Evolutionary conservation across 805 yeast genomes (phyloP), one percentile per base, ranked within the genome.

Genomic region (Myxozyma neotropica): DNA sequence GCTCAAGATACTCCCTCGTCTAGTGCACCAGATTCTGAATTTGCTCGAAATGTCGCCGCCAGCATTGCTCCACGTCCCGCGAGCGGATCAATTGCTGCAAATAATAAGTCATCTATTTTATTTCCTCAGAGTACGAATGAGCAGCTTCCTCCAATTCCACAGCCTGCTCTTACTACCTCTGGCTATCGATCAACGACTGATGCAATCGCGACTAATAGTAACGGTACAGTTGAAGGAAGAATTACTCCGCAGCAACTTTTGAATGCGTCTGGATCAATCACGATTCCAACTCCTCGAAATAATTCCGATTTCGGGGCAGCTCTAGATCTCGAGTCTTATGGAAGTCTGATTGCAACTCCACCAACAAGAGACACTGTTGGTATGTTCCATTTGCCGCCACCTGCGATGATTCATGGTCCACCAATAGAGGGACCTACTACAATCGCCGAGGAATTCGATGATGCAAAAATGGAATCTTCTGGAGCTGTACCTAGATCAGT

Each of bases 271-370:
- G 24, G 56, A 2, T 27, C 63, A 29, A 55, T 59, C 21, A 29
- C 57, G 13, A 60, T 62, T 26, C 58, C 66, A 15, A 31, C 8
- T 17, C 44, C 48, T 15, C 27, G 31, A 8, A 12, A 8, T 15
- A 38, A 24, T 12, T 33, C 54, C 3, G 51, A 17, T 3, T 39
- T 21, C 26, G 49, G 52, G 13, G 33, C 21, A 2, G 44, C 15
- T 45, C 15, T n/a, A 19, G 51, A 31, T n/a, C 19, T 29, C 27
- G 55, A 46, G 31, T 17, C n/a, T 23, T 63, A 61, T 24, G 66
- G 64, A 8, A 59, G 64, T 43, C 15, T 62, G 49, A 38, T 62
- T 35, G 66, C 67, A 29, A 61, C 66, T 1, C 66, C 67, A 33
- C 64, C 67, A 3, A n/a, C 45, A 4, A n/a, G 15, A 31, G 26